These are phyloP conservation scores for Mycena albidolilacea DNA, from an alignment of 768 basidiomycete species.

Conservation along the genomic window DNA sequence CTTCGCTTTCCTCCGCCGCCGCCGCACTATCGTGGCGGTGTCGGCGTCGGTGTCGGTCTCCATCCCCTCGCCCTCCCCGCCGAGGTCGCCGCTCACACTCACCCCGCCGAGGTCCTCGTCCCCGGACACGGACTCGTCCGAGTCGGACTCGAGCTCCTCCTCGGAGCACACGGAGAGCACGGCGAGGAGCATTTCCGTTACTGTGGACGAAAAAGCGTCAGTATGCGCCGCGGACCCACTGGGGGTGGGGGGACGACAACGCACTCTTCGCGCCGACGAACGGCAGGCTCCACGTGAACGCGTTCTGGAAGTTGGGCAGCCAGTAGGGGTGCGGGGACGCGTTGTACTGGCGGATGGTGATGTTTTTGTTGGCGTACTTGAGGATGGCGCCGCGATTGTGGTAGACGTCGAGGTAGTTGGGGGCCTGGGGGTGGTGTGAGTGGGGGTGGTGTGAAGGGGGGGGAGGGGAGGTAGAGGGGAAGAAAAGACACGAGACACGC, in stretches of 20 bases:
- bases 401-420: conserved; percentile 97
- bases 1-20: background rate
- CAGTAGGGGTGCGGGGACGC: conserved; percentile 90
- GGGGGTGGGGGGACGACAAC: conserved; percentile 48
- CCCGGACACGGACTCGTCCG: too few species aligned
- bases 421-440: conserved; percentile 45
- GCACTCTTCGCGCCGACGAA: conserved; percentile 97
- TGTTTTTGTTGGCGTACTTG: conserved; percentile 97
- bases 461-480: background rate
- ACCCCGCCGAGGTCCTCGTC: too few species aligned
- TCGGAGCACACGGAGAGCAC: conserved; percentile 94
- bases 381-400: conserved; percentile 97
- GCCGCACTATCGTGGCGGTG: background rate
- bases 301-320: conserved; percentile 98
- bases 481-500: background rate
- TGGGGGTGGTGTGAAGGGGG: background rate
- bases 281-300: conserved; percentile 97
- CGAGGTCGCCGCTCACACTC: too few species aligned
- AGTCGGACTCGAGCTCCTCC: conserved; percentile 83
- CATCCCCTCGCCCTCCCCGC: too few species aligned
- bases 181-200: conserved; percentile 97
- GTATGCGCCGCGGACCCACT: too few species aligned
- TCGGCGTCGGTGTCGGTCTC: background rate
- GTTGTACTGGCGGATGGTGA: conserved; percentile 94
- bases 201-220: conserved; percentile 56